A percentile compares a stretch with the other conserved stretches of the same genome.
Conservation (phyloP, 352 stramenopile genomes). For the Albugo laibachii region DNA sequence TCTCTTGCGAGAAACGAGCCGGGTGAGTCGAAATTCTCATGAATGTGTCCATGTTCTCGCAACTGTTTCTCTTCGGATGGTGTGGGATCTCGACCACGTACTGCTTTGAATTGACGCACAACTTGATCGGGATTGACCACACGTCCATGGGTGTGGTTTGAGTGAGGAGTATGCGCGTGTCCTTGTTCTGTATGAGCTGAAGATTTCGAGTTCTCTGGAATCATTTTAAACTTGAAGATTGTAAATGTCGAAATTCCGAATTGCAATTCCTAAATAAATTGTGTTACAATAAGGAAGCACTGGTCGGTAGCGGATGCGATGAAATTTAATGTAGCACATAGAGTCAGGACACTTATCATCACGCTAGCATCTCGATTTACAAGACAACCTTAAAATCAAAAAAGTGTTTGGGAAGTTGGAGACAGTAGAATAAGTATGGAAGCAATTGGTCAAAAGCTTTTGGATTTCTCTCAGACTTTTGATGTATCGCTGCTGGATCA, state of each 20-base stretch:
- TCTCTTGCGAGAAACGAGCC: slow-evolving; percentile 56
- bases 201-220: too few species aligned
- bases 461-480: slow-evolving; percentile 90
- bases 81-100: slow-evolving; percentile 35
- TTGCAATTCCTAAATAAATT: too few species aligned
- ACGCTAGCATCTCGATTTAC: too few species aligned
- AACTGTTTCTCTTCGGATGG: slow-evolving; percentile 56
- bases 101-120: slow-evolving; percentile 41
- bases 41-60: slow-evolving; percentile 70
- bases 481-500: slow-evolving; percentile 92
- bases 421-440: slow-evolving; percentile 38
- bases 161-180: too few species aligned
- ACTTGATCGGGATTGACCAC: slow-evolving; percentile 39
- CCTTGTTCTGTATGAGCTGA: too few species aligned
- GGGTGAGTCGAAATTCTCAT: slow-evolving; percentile 75
- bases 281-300: too few species aligned
- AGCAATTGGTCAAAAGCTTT: slow-evolving; percentile 75
- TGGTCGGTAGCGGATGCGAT: too few species aligned
- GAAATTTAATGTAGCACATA: too few species aligned
- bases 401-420: neutral
- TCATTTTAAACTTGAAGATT: too few species aligned
- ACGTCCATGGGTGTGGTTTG: slow-evolving; percentile 6
- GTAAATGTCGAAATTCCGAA: too few species aligned
- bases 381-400: too few species aligned
- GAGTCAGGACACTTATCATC: too few species aligned